These are phyloP conservation scores for Daphne laureola DNA, from an alignment of 441 rosid species.

Conservation along the genomic window DNA sequence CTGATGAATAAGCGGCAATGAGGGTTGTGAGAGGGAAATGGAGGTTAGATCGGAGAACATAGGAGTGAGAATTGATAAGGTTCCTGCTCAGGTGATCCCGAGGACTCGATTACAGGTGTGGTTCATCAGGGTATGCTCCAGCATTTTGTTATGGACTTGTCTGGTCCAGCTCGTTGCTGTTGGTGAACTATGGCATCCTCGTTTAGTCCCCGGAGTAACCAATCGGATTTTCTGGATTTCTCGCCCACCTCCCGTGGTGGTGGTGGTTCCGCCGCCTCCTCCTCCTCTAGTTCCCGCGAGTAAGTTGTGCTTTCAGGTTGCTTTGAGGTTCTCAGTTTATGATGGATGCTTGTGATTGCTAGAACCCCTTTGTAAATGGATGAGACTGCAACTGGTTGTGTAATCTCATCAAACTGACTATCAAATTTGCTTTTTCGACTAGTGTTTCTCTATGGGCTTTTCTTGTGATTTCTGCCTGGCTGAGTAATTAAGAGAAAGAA, in stretches of 20 bases:
- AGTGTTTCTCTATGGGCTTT: too few relatives aligned
- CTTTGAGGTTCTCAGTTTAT: not conserved
- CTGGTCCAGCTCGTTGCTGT: slow-evolving; percentile 85
- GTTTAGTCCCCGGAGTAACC: slow-evolving; percentile 44
- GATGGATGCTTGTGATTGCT: too few relatives aligned
- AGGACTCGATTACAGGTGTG: slow-evolving; percentile 71
- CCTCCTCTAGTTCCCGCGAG: slow-evolving; percentile 54
- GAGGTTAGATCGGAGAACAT: slow-evolving; percentile 73
- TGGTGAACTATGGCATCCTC: slow-evolving; percentile 82
- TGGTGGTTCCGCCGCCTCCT: slow-evolving; percentile 31
- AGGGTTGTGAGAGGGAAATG: slow-evolving; percentile 51
- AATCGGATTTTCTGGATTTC: slow-evolving; percentile 36
- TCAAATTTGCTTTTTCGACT: too few relatives aligned
- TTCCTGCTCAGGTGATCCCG: slow-evolving; percentile 38
- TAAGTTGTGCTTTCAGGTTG: slow-evolving; percentile 23
- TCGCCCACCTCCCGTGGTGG: slow-evolving; percentile 24
- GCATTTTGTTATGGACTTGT: slow-evolving; percentile 97
- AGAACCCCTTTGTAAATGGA: too few relatives aligned
- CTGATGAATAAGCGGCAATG: slow-evolving; percentile 67
- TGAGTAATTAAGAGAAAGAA: too few relatives aligned
- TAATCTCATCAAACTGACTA: too few relatives aligned
- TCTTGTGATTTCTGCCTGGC: too few relatives aligned
- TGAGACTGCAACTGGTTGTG: too few relatives aligned
- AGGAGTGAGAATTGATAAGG: slow-evolving; percentile 49
- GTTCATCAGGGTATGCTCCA: slow-evolving; percentile 82